Evolutionary conservation across 345 rosid species (phyloP), one percentile per base, ranked within the genome.

Genomic region (Passiflora organensis): DNA sequence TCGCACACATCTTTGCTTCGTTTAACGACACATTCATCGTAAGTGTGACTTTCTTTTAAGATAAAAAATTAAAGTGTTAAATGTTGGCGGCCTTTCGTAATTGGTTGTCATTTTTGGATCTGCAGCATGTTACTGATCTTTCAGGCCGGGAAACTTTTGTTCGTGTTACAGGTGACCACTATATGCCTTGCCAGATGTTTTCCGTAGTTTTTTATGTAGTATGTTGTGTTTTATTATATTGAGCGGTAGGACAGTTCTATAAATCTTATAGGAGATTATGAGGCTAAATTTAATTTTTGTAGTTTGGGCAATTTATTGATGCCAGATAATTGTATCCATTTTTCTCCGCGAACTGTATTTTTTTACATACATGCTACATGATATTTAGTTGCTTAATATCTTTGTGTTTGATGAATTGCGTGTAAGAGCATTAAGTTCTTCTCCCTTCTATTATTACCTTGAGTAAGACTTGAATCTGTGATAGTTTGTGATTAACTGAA

Each of bases 11-110:
- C 21, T 89, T 80, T 58, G 97, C 97, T 14, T 89, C 95, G 0
- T 89, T 86, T 69, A 89, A 89, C 44, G 97, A 89, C 59, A 89
- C 97, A 5, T 89, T 89, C 72, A 89, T 89, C 45, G 97, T 89
- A 53, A 79, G 86, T 65, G 19, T 47, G 22, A 22, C 4, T 13
- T 23, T 12, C 17, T 15, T 1, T 37, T 21, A 2, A 12, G 17
- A n/a, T 11, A 41, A 22, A 21, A 20, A 32, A 6, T 22, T 20
- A 1, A 14, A 11, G 20, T 22, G 1, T 48, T 48, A n/a, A 5
- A 19, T 18, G n/a, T 6, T 44, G 12, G n/a, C 12, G 23, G n/a
- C 10, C 10, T 43, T 14, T 47, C 5, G 1, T 32, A 21, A 16
- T 8, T n/a, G 37, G 18, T 42, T 38, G 19, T 16, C 8, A 3